These are phyloP conservation scores for Fusarium palustre DNA, from an alignment of 2,329 filamentous ascomycete species.

Conservation along the genomic window DNA sequence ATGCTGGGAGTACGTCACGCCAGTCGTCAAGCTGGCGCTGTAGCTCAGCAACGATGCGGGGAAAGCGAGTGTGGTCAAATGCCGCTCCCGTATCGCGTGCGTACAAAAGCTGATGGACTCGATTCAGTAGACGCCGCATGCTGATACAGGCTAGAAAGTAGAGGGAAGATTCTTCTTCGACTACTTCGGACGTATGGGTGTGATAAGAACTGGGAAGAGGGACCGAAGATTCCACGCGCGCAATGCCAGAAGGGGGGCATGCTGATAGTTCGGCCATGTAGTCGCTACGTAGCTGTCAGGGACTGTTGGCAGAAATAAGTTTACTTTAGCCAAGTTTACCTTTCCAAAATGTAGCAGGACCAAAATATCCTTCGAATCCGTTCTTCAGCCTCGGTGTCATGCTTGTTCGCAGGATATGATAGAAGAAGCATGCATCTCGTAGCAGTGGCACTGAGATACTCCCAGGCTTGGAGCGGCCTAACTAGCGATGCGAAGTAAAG, in stretches of 20 bases:
- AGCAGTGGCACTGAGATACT: constrained; percentile 62
- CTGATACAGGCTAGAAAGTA: constrained; percentile 67
- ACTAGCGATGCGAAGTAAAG: constrained; percentile 64
- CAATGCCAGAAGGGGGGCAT: constrained; percentile 62
- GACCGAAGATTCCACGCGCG: constrained; percentile 63
- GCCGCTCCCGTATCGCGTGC: constrained; percentile 58
- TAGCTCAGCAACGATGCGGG: constrained; percentile 60
- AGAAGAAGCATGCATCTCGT: constrained; percentile 63
- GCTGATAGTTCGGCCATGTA: constrained; percentile 65
- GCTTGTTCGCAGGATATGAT: constrained; percentile 55
- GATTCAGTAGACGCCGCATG: constrained; percentile 61
- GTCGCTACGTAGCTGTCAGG: constrained; percentile 52
- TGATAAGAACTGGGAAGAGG: constrained; percentile 60
- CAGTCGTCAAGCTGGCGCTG: constrained; percentile 63
- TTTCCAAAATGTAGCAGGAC: constrained; percentile 67
- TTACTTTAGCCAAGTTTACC: constrained; percentile 44
- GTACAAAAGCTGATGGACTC: constrained; percentile 63
- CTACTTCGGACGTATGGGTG: constrained; percentile 54
- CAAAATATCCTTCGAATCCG: constrained; percentile 64
- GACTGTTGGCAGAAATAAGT: too few species aligned
- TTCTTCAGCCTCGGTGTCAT: constrained; percentile 57
- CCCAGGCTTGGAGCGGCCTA: constrained; percentile 64
- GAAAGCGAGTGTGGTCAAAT: constrained; percentile 59
- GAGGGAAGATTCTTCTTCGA: constrained; percentile 61
- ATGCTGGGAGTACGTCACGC: constrained; percentile 59